These are phyloP conservation scores for Clonostachys rhizophaga DNA, from an alignment of 2,329 filamentous ascomycete genomes.

Conservation along the genomic window DNA sequence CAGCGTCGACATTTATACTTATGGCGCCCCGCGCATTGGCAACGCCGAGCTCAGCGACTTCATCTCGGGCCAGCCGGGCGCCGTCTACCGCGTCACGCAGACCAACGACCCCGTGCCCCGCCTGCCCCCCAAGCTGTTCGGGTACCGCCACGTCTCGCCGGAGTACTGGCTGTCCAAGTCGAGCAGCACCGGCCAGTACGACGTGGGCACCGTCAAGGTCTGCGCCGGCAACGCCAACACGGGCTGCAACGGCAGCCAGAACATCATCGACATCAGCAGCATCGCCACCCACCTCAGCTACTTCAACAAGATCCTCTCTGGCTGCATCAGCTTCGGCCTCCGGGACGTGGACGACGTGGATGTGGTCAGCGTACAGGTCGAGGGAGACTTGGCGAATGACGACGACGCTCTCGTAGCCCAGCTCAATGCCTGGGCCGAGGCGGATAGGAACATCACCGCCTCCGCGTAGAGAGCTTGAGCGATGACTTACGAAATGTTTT, in stretches of 20 bases:
- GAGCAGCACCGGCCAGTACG: slow-evolving; percentile 23
- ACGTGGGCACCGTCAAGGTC: slow-evolving; percentile 31
- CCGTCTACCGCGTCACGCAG: slow-evolving; percentile 63
- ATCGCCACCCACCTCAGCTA: too few species aligned
- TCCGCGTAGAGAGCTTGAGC: too few species aligned
- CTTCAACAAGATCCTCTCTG: too few species aligned
- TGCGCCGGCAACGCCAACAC: slow-evolving; percentile 43
- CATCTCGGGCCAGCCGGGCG: slow-evolving; percentile 45
- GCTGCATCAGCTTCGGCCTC: too few species aligned
- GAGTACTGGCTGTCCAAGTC: slow-evolving; percentile 59
- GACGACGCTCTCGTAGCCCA: too few species aligned
- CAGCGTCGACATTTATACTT: slow-evolving; percentile 55
- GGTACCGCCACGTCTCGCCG: slow-evolving; percentile 62
- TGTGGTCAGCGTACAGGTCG: too few species aligned
- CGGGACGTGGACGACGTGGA: too few species aligned
- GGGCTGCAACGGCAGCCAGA: slow-evolving; percentile 43
- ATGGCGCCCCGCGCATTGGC: slow-evolving; percentile 62
- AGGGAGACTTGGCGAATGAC: too few species aligned
- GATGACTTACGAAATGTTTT: too few species aligned
- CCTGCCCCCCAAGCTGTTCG: slow-evolving; percentile 55
- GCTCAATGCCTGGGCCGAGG: too few species aligned
- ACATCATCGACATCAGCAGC: too few species aligned
- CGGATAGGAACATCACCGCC: too few species aligned
- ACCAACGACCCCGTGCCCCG: slow-evolving; percentile 62
- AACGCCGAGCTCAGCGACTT: slow-evolving; percentile 49